Evolutionary conservation across 257 asterid genomes (phyloP).

Genomic region (Solanum dulcamara): DNA sequence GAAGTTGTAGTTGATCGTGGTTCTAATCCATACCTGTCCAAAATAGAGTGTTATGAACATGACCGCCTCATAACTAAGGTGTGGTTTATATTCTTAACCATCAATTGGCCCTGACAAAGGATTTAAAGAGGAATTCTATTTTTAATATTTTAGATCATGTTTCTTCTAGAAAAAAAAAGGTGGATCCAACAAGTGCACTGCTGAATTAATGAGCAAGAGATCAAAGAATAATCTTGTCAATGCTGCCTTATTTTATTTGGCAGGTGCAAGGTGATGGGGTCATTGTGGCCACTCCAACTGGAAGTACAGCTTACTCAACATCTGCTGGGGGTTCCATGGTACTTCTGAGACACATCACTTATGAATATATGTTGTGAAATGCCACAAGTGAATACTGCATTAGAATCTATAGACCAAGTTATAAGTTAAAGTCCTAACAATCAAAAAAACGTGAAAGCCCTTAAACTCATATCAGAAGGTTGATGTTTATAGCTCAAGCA

Average conservation of each 20-base stretch:
- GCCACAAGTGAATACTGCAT: neutral
- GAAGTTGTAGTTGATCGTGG: constrained; percentile 98
- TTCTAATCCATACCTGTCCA: constrained; percentile 95
- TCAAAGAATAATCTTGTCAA: neutral
- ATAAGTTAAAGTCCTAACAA: neutral
- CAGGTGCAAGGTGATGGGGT: constrained; percentile 99
- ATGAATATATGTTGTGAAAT: neutral
- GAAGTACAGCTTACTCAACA: constrained; percentile 98
- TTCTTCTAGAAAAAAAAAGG: neutral
- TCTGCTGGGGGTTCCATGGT: constrained; percentile 99
- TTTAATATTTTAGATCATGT: neutral
- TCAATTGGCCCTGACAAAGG: neutral
- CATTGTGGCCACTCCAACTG: constrained; percentile 97
- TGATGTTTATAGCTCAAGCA: neutral
- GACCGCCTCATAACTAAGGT: constrained; percentile 99
- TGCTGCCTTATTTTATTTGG: neutral
- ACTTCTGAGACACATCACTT: neutral
- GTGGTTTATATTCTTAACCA: neutral
- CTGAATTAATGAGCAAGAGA: neutral
- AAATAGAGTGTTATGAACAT: constrained; percentile 93
- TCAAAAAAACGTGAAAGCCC: neutral
- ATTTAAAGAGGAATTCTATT: neutral
- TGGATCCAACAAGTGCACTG: neutral
- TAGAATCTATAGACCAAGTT: neutral
- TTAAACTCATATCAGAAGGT: neutral